phyloP scores from a whole-genome alignment of 495 filamentous ascomycete species.

The Amphirosellinia nigrospora region DNA sequence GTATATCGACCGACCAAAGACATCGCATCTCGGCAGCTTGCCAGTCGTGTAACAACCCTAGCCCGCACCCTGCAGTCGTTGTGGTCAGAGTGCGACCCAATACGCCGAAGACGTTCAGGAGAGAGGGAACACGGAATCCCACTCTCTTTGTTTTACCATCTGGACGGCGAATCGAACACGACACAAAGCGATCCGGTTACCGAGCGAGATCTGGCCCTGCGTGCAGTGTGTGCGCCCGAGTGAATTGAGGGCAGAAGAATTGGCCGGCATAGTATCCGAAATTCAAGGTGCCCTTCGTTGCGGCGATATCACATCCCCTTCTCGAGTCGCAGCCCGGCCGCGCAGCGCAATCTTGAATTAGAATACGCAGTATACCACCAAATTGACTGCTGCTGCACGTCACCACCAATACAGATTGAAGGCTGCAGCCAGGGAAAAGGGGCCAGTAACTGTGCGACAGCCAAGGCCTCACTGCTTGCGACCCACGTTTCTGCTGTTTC shows the following conservation, averaged over 20 bases:
- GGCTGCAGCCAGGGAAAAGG: conserved; percentile 15
- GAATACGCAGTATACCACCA: conserved; percentile 14
- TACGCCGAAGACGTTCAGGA: conserved; percentile 2
- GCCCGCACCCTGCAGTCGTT: conserved; percentile 33
- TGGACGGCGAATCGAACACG: conserved; percentile 10
- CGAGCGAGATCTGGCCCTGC: conserved; percentile 8
- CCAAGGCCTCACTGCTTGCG: conserved; percentile 17
- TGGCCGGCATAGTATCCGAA: conserved; percentile 13
- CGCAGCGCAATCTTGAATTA: conserved; percentile 1
- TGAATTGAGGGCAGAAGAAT: not conserved
- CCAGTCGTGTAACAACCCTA: conserved; percentile 29
- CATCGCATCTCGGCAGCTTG: conserved; percentile 33
- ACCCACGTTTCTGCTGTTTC: conserved; percentile 23
- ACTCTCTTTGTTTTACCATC: conserved; percentile 12
- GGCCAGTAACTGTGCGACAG: conserved; percentile 18
- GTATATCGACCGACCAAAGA: conserved; percentile 30
- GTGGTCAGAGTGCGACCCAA: conserved; percentile 24
- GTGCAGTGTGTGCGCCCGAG: not conserved
- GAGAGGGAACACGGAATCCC: conserved; percentile 18
- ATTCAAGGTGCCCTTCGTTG: conserved; percentile 17
- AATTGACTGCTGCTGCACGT: conserved; percentile 9
- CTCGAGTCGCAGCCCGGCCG: conserved; percentile 17
- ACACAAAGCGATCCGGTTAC: conserved; percentile 16
- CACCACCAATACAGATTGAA: conserved; percentile 21
- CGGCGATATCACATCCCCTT: conserved; percentile 1